Base-by-base conservation (phyloP, 768 basidiomycete genomes). In the Clitopilus passeckerianus region DNA sequence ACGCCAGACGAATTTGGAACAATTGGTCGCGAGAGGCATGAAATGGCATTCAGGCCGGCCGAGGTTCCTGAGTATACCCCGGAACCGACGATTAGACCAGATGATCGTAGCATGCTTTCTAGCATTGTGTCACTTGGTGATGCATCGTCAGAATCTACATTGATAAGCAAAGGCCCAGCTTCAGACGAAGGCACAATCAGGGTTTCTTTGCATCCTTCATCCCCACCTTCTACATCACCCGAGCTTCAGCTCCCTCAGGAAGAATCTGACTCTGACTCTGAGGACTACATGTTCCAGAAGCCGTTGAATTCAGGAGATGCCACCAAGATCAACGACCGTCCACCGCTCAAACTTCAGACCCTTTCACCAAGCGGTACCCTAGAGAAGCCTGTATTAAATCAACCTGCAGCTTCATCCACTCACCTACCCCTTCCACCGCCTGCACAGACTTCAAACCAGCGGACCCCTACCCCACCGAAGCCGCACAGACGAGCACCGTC, bases 1-100 rank as follows among this genome's bases (percentile, higher is more conserved):
- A 89, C 87, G 53, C 89, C 89, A 10, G 75, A 79, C 56, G 81
- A 79, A 7, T 58, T 61, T 20, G 64, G 67, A 53, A 68, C 71
- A 30, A 64, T 71, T 9, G 65, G 71, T 41, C 63, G 73, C 66
- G 61, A 66, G 58, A 61, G 63, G 63, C 37, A 61, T 10, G 60
- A 66, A 24, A 58, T 61, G n/a, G n/a, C 46, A 16, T 50, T 18
- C 6, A 10, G 46, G 16, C 20, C 6, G 9, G 58, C 62, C 2
- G 61, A 63, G 34, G 63, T 62, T 5, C 56, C 61, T 9, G 54
- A 62, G 41, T 55, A 62, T 44, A 65, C 60, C 20, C 63, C 66
- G 5, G 73, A 74, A 34, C 61, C 68, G 9, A 76, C 75, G 1
- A 56, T 75, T 34, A 72, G 60, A 44, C 70, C 65, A 43, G 72